A percentile compares a stretch with the other conserved stretches of the same genome.
Evolutionary conservation across 1,284 basidiomycete genomes (phyloP).

Genomic region (Hemileia vastatrix): DNA sequence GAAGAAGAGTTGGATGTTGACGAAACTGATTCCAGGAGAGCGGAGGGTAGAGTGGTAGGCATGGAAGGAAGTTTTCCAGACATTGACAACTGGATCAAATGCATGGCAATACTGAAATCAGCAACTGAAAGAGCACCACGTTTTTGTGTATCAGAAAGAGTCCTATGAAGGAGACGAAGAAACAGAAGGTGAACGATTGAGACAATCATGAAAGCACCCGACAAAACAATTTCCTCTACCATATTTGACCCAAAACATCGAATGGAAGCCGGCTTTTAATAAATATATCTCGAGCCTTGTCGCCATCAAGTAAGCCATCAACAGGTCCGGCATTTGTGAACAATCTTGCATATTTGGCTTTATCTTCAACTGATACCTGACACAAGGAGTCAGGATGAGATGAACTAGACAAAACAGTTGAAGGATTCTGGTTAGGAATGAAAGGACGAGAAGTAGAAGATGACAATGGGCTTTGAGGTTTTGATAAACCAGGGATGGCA

Average conservation of each 20-base stretch:
- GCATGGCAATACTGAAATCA: conserved; percentile 94
- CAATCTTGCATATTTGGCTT: conserved; percentile 66
- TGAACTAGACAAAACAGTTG: conserved; percentile 52
- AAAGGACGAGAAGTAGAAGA: conserved; percentile 22
- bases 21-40: conserved; percentile 75
- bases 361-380: conserved; percentile 64
- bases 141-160: conserved; percentile 84
- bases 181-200: conserved; percentile 3
- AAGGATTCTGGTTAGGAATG: conserved; percentile 50
- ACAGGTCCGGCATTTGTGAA: conserved; percentile 64
- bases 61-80: conserved; percentile 63
- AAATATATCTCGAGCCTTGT: conserved; percentile 85
- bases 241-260: conserved; percentile 86
- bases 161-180: conserved; percentile 51
- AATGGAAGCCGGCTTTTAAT: conserved; percentile 82
- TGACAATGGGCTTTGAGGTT: conserved; percentile 46
- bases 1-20: conserved; percentile 1
- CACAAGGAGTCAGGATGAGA: conserved; percentile 48
- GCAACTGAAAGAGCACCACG: conserved; percentile 78
- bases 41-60: conserved; percentile 71
- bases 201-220: too few species aligned
- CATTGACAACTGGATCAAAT: conserved; percentile 53
- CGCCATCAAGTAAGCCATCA: conserved; percentile 67
- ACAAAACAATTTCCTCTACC: too few species aligned
- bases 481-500: conserved; percentile 45